These are phyloP conservation scores for Prunus yedoensis DNA, from an alignment of 331 rosid species.

Conservation along the genomic window DNA sequence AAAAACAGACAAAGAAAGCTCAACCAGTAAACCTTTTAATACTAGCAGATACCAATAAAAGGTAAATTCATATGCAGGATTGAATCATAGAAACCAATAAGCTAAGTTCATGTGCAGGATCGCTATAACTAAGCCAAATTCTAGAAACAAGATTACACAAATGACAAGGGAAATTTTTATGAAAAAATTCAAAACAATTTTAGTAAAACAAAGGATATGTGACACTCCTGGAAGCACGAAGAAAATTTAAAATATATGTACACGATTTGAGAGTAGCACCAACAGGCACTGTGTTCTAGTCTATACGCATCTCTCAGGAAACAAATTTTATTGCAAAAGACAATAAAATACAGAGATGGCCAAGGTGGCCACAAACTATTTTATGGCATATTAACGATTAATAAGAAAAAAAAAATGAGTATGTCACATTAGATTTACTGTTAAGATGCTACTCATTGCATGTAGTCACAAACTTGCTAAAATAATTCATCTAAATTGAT, in stretches of 20 bases:
- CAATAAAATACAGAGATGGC: no score
- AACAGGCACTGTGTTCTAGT: no score
- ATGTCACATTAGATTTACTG: background rate
- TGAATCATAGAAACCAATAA: background rate
- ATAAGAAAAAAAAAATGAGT: background rate
- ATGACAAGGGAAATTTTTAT: background rate
- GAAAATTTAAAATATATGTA: no score
- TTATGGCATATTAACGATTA: background rate
- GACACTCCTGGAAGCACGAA: no score
- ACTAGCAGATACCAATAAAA: background rate
- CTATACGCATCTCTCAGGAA: no score
- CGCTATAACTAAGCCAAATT: background rate
- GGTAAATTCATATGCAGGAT: background rate
- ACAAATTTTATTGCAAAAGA: no score
- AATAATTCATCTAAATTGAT: conserved; percentile 5
- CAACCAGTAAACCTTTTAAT: background rate
- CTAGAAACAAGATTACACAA: background rate
- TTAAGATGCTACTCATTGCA: background rate
- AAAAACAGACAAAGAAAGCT: conserved; percentile 26
- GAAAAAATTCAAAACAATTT: background rate
- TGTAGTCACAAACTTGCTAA: background rate
- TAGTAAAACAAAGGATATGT: background rate
- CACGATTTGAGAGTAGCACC: no score
- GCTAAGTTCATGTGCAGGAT: background rate
- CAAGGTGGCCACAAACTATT: background rate